Evolutionary conservation across 345 rosid species (phyloP).

Genomic region (Lagerstroemia speciosa): DNA sequence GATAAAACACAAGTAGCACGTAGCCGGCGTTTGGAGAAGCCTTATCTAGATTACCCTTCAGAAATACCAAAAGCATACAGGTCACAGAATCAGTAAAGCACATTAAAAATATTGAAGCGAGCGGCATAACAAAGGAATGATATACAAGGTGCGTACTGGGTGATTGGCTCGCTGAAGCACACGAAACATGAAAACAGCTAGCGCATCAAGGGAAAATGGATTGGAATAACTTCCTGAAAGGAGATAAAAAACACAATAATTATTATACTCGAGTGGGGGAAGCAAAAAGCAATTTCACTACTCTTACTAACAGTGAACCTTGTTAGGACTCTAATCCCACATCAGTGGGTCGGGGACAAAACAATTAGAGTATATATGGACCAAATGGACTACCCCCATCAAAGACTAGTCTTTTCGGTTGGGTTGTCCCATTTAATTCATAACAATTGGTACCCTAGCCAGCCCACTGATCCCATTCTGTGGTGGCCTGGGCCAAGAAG

Average conservation of each 20-base stretch:
- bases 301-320: neutral
- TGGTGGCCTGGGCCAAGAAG: no score
- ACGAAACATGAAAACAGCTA: constrained; percentile 81
- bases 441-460: no score
- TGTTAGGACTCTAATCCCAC: no score
- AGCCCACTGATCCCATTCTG: no score
- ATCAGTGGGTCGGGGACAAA: no score
- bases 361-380: no score
- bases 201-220: constrained; percentile 88
- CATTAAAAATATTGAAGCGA: constrained; percentile 3
- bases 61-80: constrained; percentile 15
- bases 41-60: constrained; percentile 94
- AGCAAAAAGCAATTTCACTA: neutral
- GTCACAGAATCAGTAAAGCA: constrained; percentile 12
- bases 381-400: no score
- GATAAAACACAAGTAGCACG: constrained; percentile 91
- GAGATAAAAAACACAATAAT: neutral
- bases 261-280: neutral
- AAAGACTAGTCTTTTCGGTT: no score
- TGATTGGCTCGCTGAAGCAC: constrained; percentile 87
- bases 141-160: constrained; percentile 39
- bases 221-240: constrained; percentile 68
- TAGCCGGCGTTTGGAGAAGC: constrained; percentile 76
- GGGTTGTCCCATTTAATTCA: no score
- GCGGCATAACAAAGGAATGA: constrained; percentile 8